These are phyloP conservation scores for Solanum pimpinellifolium DNA, from an alignment of 257 asterid genomes.

Conservation along the genomic window DNA sequence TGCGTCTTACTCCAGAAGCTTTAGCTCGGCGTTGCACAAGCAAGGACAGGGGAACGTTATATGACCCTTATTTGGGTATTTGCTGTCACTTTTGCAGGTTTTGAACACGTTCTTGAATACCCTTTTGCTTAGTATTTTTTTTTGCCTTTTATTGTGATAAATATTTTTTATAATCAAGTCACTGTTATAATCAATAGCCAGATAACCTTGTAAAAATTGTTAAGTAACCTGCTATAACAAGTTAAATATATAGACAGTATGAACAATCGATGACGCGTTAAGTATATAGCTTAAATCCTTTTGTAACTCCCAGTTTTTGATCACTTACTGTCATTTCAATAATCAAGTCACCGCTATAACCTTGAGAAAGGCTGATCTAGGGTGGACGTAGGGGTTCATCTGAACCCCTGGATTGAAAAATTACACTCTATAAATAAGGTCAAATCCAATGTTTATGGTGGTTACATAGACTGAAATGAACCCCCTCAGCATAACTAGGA, in stretches of 20 bases:
- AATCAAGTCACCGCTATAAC: too few species aligned
- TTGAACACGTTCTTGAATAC: neutral
- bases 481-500: neutral
- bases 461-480: neutral
- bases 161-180: neutral
- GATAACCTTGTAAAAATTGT: neutral
- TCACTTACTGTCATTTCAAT: too few species aligned
- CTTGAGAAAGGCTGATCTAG: too few species aligned
- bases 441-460: neutral
- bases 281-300: too few species aligned
- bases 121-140: neutral
- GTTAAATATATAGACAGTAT: too few species aligned
- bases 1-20: conserved; percentile 28
- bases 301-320: too few species aligned
- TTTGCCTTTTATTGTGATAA: neutral
- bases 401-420: too few species aligned
- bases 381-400: too few species aligned
- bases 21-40: conserved; percentile 45
- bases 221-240: neutral
- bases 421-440: too few species aligned
- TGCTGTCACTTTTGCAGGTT: conserved; percentile 94
- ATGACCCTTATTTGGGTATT: conserved; percentile 63
- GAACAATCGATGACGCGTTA: too few species aligned
- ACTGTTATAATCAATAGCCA: neutral
- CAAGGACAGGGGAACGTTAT: conserved; percentile 61